Evolutionary conservation across 192 early-diverging fungal genomes (phyloP).

Genomic region (Neocallimastix lanati): DNA sequence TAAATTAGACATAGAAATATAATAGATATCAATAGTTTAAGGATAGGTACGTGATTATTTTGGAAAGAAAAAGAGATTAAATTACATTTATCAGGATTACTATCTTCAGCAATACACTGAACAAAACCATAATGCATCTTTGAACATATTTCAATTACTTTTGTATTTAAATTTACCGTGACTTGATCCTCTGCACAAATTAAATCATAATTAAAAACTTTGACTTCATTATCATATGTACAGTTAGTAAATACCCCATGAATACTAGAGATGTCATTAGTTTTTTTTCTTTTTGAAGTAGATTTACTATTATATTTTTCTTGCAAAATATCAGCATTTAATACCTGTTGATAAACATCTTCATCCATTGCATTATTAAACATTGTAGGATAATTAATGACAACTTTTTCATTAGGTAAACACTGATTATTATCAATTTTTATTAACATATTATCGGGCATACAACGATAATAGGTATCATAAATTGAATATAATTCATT

Average conservation of each 20-base stretch:
- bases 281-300: background rate
- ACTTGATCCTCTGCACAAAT: background rate
- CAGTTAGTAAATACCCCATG: background rate
- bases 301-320: background rate
- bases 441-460: background rate
- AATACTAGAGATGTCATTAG: background rate
- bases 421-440: background rate
- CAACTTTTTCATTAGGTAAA: background rate
- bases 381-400: background rate
- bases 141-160: background rate
- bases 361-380: background rate
- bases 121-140: background rate
- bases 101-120: background rate
- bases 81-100: background rate
- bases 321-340: background rate
- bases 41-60: background rate
- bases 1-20: background rate
- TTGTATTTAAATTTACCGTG: background rate
- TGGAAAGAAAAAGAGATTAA: background rate
- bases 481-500: background rate
- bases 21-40: background rate
- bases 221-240: background rate
- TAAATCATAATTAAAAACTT: background rate
- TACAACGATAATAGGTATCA: background rate
- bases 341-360: background rate